Evolutionary conservation across 2,329 filamentous ascomycete genomes (phyloP), one percentile per base, ranked within the genome.

Genomic region (Exophiala aquamarina): DNA sequence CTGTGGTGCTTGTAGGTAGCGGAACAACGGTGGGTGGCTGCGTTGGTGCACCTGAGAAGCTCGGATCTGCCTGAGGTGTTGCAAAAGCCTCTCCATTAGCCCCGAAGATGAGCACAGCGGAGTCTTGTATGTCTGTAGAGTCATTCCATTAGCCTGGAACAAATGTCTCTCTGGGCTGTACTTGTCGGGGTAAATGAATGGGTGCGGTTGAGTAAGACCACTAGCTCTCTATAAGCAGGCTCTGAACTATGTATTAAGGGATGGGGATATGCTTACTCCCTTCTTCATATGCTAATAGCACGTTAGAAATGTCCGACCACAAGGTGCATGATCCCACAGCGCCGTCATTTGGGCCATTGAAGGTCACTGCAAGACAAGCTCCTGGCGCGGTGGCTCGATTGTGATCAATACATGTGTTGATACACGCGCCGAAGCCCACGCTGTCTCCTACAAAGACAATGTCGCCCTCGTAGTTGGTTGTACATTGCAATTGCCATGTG

Each of bases 401-500:
- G 33, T 50, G 49, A 17, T 45, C 39, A 41, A 40, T 32, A 26
- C 53, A 56, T 23, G 36, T 19, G 13, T 33, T 31, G 39, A 56
- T 56, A 23, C 53, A 56, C 5, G 36, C 26, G 15, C 36, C 35
- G 37, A 46, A 49, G 35, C 43, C 45, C 29, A 28, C 45, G 7
- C 35, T 41, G 41, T 50, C 36, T 1, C 28, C 41, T 36, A 44
- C 39, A 9, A 40, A 31, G 11, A 55, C 17, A 19, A 48, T 39
- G 7, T 15, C 29, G 20, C 52, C 52, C 11, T 49, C 36, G 33
- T 55, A 52, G 20, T 49, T 50, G 5, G 47, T 50, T 6, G 38
- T 34, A 41, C 53, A 53, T 35, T 56, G 53, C 21, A 56, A 33
- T 29, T 56, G 50, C 37, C 44, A 56, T 29, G 50, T 56, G 23